Conservation (phyloP, 2,329 filamentous ascomycete species). For the Talaromyces atroroseus region DNA sequence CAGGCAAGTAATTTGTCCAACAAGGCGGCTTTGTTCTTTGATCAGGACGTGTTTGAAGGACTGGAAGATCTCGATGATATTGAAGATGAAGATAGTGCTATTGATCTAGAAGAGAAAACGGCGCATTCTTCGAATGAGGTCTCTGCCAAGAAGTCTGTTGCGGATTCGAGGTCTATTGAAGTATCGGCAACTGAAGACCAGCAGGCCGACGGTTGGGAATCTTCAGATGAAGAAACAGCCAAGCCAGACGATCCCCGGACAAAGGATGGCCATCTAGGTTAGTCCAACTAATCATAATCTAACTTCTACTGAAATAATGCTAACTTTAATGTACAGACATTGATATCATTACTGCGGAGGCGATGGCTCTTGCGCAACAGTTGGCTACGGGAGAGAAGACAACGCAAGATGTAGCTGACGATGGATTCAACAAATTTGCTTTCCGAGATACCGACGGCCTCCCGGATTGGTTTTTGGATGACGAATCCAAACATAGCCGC, state of each 20-base stretch:
- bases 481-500: slow-evolving; percentile 79
- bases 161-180: slow-evolving; percentile 20
- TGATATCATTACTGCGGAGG: slow-evolving; percentile 98
- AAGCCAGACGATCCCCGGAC: slow-evolving; percentile 35
- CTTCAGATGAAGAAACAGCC: slow-evolving; percentile 33
- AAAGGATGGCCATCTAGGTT: slow-evolving; percentile 41
- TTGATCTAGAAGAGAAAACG: slow-evolving; percentile 29
- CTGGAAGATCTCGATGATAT: slow-evolving; percentile 63
- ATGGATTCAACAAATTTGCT: slow-evolving; percentile 86
- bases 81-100: slow-evolving; percentile 41
- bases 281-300: slow-evolving; percentile 18
- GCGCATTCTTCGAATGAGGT: background rate
- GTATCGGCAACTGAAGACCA: slow-evolving; percentile 15
- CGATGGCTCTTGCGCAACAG: slow-evolving; percentile 93
- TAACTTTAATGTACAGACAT: slow-evolving; percentile 57
- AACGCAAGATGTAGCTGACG: slow-evolving; percentile 74
- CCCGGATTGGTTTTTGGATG: slow-evolving; percentile 96
- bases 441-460: slow-evolving; percentile 88
- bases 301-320: slow-evolving; percentile 17
- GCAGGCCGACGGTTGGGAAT: slow-evolving; percentile 25
- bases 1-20: slow-evolving; percentile 62
- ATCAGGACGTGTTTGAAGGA: slow-evolving; percentile 87
- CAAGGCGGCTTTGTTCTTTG: slow-evolving; percentile 82
- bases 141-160: slow-evolving; percentile 15
- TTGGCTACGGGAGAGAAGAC: slow-evolving; percentile 82